phyloP scores from a whole-genome alignment of 2,329 filamentous ascomycete species.

The Fusarium poae region DNA sequence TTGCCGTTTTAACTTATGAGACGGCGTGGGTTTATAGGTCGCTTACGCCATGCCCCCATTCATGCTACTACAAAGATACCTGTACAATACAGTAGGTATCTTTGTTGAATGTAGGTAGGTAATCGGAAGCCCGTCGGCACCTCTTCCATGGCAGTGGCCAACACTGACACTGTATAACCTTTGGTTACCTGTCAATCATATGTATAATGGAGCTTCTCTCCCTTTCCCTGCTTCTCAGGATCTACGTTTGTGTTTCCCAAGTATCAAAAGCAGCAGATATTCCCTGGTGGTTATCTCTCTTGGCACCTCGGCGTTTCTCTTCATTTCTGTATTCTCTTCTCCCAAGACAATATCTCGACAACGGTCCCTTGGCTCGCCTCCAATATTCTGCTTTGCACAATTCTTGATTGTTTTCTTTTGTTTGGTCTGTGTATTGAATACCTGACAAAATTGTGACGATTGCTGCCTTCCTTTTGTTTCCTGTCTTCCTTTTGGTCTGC shows the following conservation, averaged over 20 bases:
- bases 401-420: constrained; percentile 11
- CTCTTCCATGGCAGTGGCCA: constrained; percentile 23
- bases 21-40: constrained; percentile 16
- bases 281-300: constrained; percentile 41
- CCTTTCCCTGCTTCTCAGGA: constrained; percentile 3
- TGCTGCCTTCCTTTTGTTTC: constrained; percentile 27
- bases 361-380: neutral
- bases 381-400: neutral
- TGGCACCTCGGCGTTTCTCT: constrained; percentile 35
- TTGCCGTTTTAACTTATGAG: constrained; percentile 15
- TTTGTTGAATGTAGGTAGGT: constrained; percentile 4
- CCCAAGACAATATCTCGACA: constrained; percentile 18
- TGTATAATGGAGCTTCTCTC: constrained; percentile 11
- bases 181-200: constrained; percentile 1
- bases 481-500: constrained; percentile 17
- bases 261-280: constrained; percentile 33
- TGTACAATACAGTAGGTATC: neutral
- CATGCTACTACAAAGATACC: neutral
- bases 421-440: constrained; percentile 3
- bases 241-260: constrained; percentile 17
- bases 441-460: constrained; percentile 2
- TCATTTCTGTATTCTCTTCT: constrained; percentile 12
- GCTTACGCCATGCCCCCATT: constrained; percentile 5
- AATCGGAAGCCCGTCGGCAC: constrained; percentile 8
- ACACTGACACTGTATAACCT: constrained; percentile 36